Evolutionary conservation across 176 grass and related monocot species (phyloP), one percentile per base, ranked within the genome.

Genomic region (Dactylis glomerata): DNA sequence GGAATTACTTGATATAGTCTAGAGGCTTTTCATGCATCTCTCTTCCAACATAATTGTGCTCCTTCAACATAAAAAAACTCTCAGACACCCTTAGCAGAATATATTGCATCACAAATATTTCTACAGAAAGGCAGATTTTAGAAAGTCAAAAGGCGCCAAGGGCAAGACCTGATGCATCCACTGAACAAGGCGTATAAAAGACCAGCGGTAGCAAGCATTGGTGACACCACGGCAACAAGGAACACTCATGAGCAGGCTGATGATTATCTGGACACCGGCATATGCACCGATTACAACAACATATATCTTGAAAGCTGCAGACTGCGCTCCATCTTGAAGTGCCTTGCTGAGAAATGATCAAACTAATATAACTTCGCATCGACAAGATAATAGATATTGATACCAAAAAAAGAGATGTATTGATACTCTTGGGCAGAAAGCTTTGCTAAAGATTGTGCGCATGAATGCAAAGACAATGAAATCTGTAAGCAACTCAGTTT

Each of bases 91-190:
- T 68, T 74, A 26, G n/a, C 67, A 81, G 59, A 76, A 90, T 19
- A 67, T 54, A 38, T 47, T 13, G 26, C 51, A 80, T 17, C 32
- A 87, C 40, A 82, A 77, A 80, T 1, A 73, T 33, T 52, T 79
- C 31, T 40, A 87, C 50, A 81, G 54, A 74, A 77, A 85, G 24
- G 58, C 17, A 62, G 75, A 23, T 66, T 55, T 66, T 24, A 85
- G 19, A 20, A 37, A 75, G 23, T 31, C 56, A 80, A 4, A 78
- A 86, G 47, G 52, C 55, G 3, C 13, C 8, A 87, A 50, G 65
- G 26, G 8, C 51, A 86, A 57, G 10, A 97, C 95, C 92, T 97
- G 90, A 88, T 94, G 90, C 95, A 97, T 94, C 95, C 95, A 94
- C 71, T 92, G 86, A 23, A 66, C 74, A 81, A 94, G 88, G 49